These are phyloP conservation scores for Aspergillus bombycis DNA, from an alignment of 2,329 filamentous ascomycete genomes.

Conservation along the genomic window DNA sequence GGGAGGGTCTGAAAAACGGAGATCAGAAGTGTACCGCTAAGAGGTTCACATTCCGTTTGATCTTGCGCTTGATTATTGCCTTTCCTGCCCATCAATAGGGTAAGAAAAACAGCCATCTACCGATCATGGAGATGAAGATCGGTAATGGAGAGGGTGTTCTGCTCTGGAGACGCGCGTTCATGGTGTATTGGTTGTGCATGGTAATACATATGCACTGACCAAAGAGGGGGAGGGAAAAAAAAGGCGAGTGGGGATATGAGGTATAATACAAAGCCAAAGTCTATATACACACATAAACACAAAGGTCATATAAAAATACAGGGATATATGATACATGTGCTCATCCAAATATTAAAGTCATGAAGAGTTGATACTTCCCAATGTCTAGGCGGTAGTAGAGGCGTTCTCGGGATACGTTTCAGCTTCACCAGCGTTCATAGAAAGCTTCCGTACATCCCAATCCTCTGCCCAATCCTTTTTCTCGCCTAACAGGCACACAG, in stretches of 20 bases:
- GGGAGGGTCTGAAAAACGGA: slow-evolving; percentile 60
- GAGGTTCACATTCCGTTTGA: slow-evolving; percentile 40
- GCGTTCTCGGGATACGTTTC: slow-evolving; percentile 28
- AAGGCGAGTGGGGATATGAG: slow-evolving; percentile 21
- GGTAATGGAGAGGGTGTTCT: slow-evolving; percentile 52
- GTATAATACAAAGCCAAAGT: slow-evolving; percentile 23
- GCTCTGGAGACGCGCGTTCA: slow-evolving; percentile 43
- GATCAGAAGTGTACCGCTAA: slow-evolving; percentile 37
- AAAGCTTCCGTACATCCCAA: slow-evolving; percentile 78
- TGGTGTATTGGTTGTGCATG: not conserved
- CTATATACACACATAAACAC: slow-evolving; percentile 26
- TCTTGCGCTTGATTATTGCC: slow-evolving; percentile 52
- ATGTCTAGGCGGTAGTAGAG: slow-evolving; percentile 29
- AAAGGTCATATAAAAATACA: slow-evolving; percentile 14
- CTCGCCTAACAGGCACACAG: slow-evolving; percentile 77
- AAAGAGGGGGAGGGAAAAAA: not conserved
- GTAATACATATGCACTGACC: slow-evolving; percentile 1
- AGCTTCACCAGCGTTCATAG: slow-evolving; percentile 57
- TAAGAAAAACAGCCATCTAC: slow-evolving; percentile 51
- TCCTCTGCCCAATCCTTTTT: slow-evolving; percentile 77
- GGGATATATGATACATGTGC: slow-evolving; percentile 11
- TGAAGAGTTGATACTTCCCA: not conserved
- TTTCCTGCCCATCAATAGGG: slow-evolving; percentile 11
- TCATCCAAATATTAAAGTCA: not conserved
- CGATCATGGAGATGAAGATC: slow-evolving; percentile 50